Evolutionary conservation across 441 rosid species (phyloP).

Genomic region (Manihot esculenta): DNA sequence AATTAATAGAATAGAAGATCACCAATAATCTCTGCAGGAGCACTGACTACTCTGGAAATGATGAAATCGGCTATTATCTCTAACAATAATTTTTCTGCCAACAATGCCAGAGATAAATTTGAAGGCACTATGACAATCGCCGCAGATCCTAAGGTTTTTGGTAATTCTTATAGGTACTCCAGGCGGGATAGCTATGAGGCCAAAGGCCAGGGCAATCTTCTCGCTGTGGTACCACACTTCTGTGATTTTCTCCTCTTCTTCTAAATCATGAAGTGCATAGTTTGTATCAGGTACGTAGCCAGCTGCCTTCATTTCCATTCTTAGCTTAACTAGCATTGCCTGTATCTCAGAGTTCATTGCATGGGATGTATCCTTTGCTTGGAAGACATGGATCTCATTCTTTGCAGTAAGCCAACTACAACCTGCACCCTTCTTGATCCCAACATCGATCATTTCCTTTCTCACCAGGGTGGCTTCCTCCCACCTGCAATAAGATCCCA

Average conservation of each 20-base stretch:
- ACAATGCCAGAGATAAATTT: slow-evolving; percentile 62
- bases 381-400: slow-evolving; percentile 69
- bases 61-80: slow-evolving; percentile 84
- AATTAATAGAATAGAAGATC: not conserved
- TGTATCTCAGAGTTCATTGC: slow-evolving; percentile 64
- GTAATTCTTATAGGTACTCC: slow-evolving; percentile 76
- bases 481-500: slow-evolving; percentile 54
- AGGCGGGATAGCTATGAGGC: slow-evolving; percentile 55
- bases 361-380: slow-evolving; percentile 81
- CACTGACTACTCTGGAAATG: slow-evolving; percentile 54
- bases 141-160: slow-evolving; percentile 87
- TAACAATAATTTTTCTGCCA: slow-evolving; percentile 67
- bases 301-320: slow-evolving; percentile 56
- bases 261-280: slow-evolving; percentile 69
- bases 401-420: slow-evolving; percentile 82
- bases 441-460: slow-evolving; percentile 64
- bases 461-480: slow-evolving; percentile 74
- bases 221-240: slow-evolving; percentile 85
- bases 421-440: slow-evolving; percentile 79
- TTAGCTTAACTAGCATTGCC: slow-evolving; percentile 48
- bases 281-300: slow-evolving; percentile 66
- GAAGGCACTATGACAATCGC: slow-evolving; percentile 81
- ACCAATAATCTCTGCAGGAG: slow-evolving; percentile 82
- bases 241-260: slow-evolving; percentile 77
- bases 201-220: slow-evolving; percentile 86